A percentile compares a stretch with the other conserved stretches of the same genome.
Conservation (phyloP, 2,329 filamentous ascomycete species). For the Akanthomyces muscarius region DNA sequence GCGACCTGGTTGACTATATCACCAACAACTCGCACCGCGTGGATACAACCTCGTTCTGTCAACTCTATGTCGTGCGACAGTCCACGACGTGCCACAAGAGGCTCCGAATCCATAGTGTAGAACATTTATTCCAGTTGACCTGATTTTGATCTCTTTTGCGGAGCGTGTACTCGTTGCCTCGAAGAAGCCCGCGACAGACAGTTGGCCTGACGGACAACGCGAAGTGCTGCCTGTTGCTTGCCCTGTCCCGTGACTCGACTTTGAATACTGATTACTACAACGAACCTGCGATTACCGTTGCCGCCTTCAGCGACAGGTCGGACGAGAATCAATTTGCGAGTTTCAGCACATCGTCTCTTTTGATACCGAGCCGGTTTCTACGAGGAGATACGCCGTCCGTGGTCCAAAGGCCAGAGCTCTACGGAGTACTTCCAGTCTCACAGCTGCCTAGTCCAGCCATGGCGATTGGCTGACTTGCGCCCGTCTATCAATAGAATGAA, state of each 20-base stretch:
- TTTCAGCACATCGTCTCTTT: background rate
- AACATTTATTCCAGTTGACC: background rate
- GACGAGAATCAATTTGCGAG: background rate
- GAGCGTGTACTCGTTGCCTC: background rate
- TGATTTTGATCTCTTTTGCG: background rate
- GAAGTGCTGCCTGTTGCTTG: background rate
- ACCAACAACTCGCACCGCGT: background rate
- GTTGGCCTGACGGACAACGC: background rate
- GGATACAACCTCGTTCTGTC: conserved; percentile 6
- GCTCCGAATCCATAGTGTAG: background rate
- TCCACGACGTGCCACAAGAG: conserved; percentile 5
- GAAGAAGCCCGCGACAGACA: background rate
- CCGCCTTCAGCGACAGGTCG: background rate
- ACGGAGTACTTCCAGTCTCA: background rate
- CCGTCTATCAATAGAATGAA: background rate
- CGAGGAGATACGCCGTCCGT: background rate
- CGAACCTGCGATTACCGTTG: background rate
- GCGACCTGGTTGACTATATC: background rate
- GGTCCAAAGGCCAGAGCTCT: background rate
- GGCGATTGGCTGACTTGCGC: background rate
- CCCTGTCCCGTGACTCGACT: background rate
- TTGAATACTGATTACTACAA: background rate
- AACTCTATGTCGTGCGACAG: background rate
- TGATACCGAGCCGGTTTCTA: background rate
- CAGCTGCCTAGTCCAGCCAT: too few species aligned